Evolutionary conservation across 495 filamentous ascomycete genomes (phyloP).

Genomic region (Aspergillus conjunctus): DNA sequence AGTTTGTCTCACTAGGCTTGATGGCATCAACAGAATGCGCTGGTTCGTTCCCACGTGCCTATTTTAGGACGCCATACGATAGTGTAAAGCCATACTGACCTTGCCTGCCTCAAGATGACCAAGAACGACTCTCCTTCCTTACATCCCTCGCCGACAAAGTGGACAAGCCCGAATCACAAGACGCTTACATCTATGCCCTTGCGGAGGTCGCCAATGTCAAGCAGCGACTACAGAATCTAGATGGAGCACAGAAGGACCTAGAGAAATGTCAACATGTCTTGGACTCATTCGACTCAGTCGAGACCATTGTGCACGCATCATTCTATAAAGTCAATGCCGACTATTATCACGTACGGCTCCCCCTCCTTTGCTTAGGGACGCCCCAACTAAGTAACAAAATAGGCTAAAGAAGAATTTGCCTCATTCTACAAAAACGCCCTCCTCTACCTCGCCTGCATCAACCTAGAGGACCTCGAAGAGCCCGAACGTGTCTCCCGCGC

Average conservation of each 20-base stretch:
- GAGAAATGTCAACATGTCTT: conserved; percentile 85
- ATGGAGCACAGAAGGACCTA: conserved; percentile 79
- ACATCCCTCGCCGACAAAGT: conserved; percentile 82
- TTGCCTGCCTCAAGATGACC: conserved; percentile 61
- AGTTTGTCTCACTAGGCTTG: conserved; percentile 88
- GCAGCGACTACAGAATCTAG: conserved; percentile 71
- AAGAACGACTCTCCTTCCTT: conserved; percentile 87
- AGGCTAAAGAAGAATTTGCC: conserved; percentile 86
- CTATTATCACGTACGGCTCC: conserved; percentile 74
- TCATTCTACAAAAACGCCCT: conserved; percentile 96
- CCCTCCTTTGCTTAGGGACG: no score
- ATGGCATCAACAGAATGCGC: conserved; percentile 82
- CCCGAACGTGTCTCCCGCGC: conserved; percentile 77
- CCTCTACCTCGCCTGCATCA: conserved; percentile 96
- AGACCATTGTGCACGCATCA: conserved; percentile 92
- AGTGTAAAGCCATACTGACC: not conserved
- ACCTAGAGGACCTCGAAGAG: conserved; percentile 69
- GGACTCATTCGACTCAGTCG: conserved; percentile 91
- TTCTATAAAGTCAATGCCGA: conserved; percentile 96
- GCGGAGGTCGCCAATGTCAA: conserved; percentile 89
- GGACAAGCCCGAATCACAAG: conserved; percentile 88
- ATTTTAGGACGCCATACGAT: not conserved
- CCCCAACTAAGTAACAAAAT: not conserved
- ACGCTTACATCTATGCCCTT: conserved; percentile 93
- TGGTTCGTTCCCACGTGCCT: conserved; percentile 55